Evolutionary conservation across 176 grass and related monocot genomes (phyloP), one percentile per base, ranked within the genome.

Genomic region (Themeda triandra): DNA sequence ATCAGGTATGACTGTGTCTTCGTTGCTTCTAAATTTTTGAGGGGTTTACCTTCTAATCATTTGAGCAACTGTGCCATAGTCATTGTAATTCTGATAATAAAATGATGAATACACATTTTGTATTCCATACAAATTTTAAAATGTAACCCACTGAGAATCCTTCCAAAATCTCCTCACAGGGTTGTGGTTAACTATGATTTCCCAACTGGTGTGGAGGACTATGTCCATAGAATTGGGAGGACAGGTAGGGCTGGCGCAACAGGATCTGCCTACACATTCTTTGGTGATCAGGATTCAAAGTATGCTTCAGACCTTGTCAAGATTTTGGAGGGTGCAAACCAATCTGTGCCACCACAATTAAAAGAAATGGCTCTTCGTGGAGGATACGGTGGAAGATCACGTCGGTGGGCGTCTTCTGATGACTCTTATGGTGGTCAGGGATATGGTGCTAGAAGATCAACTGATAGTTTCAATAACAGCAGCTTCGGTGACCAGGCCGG

Each of bases 191-290:
- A 94, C 64, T 94, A 94, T 32, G 92, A 92, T 87, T 94, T 94
- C 79, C 92, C 93, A 10, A 93, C 85, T 17, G 96, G 89, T 63
- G 91, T 98, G 63, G 96, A 95, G 60, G 96, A 95, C 65, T 98
- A 98, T 81, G 92, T 98, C 78, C 96, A 98, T 72, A 90, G 96
- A 92, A 98, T 98, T 81, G 96, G 96, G 67, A 95, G 96, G 41
- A 98, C 96, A 25, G 96, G 96, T n/a, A 78, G 93, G 74, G 96
- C 96, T 29, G 93, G 93, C 42, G 96, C 96, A 0, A 95, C 85
- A 6, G 96, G 96, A 69, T 68, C 87, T 82, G 89, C 96, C 31
- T 95, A 90, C 82, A 95, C 96, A 66, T 98, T 98, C 89, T 98
- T 98, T n/a, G 93, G 87, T 66, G 91, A 95, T 0, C 87, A 92